Percentiles rank a stretch among this genome's conserved stretches.
Evolutionary conservation across 371 early-diverging fungal genomes (phyloP).

Genomic region (Rhizopus delemar): DNA sequence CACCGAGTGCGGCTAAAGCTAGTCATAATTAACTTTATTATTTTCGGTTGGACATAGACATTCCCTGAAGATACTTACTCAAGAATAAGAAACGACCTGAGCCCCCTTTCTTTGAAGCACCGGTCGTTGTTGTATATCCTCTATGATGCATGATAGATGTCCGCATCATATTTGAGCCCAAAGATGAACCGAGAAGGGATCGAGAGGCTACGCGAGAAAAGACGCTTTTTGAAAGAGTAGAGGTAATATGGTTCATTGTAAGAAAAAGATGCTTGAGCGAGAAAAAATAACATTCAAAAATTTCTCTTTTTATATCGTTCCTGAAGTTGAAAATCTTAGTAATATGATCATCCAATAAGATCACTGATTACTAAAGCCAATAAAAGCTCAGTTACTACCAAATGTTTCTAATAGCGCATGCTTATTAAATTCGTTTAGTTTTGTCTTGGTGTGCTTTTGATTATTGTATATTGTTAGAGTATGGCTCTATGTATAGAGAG

Average conservation of each 20-base stretch:
- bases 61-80: slow-evolving; percentile 14
- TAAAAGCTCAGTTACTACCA: no score
- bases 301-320: no score
- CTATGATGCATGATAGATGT: slow-evolving; percentile 17
- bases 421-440: no score
- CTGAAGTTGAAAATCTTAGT: no score
- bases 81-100: slow-evolving; percentile 26
- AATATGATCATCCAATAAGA: no score
- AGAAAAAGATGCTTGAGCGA: neutral
- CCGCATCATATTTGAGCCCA: slow-evolving; percentile 12
- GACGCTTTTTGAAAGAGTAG: slow-evolving; percentile 6
- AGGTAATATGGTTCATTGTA: slow-evolving; percentile 6
- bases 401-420: no score
- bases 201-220: slow-evolving; percentile 8
- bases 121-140: slow-evolving; percentile 21
- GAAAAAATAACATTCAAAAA: no score
- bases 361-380: no score
- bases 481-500: no score
- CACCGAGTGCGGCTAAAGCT: slow-evolving; percentile 52
- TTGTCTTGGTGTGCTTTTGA: no score
- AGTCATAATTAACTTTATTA: neutral
- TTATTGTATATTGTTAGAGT: no score
- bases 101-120: slow-evolving; percentile 26
- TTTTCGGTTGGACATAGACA: no score
- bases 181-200: slow-evolving; percentile 3